Percentiles rank a stretch among this genome's conserved stretches.
phyloP scores from a whole-genome alignment of 768 basidiomycete species.

The Chlorophyllum brunneum region DNA sequence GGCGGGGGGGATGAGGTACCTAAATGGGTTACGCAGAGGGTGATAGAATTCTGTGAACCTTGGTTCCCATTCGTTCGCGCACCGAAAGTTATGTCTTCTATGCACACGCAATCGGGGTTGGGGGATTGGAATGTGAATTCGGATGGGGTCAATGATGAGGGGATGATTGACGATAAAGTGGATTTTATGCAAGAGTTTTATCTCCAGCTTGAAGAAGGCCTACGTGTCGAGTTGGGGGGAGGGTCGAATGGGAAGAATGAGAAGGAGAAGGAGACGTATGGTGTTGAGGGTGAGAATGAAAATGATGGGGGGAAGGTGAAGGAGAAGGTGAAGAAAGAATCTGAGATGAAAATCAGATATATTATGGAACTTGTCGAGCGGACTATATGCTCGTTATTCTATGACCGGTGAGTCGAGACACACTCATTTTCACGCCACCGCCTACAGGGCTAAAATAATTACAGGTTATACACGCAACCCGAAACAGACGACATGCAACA shows the following conservation, averaged over 20 bases:
- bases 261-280: conserved; percentile 29
- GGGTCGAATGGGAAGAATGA: conserved; percentile 9
- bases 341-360: conserved; percentile 47
- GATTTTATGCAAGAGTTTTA: conserved; percentile 73
- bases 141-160: conserved; percentile 23
- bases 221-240: conserved; percentile 28
- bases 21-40: conserved; percentile 58
- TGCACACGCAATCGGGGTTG: conserved; percentile 21
- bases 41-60: conserved; percentile 48
- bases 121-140: conserved; percentile 42
- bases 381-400: conserved; percentile 68
- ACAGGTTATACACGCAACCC: conserved; percentile 73
- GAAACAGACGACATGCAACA: conserved; percentile 72
- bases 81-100: not conserved
- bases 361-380: conserved; percentile 75
- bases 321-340: conserved; percentile 30
- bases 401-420: conserved; percentile 78
- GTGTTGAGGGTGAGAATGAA: conserved; percentile 31
- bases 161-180: conserved; percentile 47
- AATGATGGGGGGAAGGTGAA: conserved; percentile 31
- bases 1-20: conserved; percentile 17
- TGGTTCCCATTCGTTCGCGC: conserved; percentile 53
- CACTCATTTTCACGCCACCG: no score
- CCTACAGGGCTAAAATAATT: no score
- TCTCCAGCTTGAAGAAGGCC: conserved; percentile 57